phyloP scores from a whole-genome alignment of 768 basidiomycete genomes.

The Clavulina sp. region DNA sequence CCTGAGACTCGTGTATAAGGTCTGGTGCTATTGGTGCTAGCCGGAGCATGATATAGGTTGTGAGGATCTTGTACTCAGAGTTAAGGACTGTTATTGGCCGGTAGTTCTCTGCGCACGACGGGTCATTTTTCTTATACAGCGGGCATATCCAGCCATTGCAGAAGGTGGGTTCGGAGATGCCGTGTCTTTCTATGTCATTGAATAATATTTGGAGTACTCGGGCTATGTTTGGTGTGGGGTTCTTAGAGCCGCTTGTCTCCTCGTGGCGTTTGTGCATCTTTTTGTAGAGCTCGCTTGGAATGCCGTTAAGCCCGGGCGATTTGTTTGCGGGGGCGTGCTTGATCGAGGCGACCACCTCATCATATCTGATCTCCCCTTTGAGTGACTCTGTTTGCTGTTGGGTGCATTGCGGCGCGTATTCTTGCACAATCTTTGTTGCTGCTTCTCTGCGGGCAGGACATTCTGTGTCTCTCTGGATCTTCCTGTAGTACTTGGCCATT shows the following conservation, averaged over 20 bases:
- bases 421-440: too few species aligned
- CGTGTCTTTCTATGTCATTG: not conserved
- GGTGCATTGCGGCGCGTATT: not conserved
- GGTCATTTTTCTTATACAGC: slow-evolving; percentile 6
- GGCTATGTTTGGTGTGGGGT: not conserved
- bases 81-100: slow-evolving; percentile 6
- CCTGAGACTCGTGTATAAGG: slow-evolving; percentile 1
- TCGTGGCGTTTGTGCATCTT: not conserved
- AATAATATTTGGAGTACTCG: not conserved
- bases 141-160: slow-evolving; percentile 1
- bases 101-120: not conserved
- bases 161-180: not conserved
- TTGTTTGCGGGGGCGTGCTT: not conserved
- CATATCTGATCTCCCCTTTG: not conserved
- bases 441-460: too few species aligned
- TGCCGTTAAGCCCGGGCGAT: not conserved
- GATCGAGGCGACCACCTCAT: not conserved
- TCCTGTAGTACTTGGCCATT: too few species aligned
- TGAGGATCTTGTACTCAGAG: slow-evolving; percentile 4
- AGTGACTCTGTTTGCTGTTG: not conserved
- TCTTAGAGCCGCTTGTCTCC: not conserved
- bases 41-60: not conserved
- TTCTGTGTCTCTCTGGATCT: too few species aligned
- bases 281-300: not conserved
- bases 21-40: too few species aligned